Percentiles rank a stretch among this genome's conserved stretches.
phyloP scores from a whole-genome alignment of 495 filamentous ascomycete genomes.

The Penicillium psychrofluorescens region DNA sequence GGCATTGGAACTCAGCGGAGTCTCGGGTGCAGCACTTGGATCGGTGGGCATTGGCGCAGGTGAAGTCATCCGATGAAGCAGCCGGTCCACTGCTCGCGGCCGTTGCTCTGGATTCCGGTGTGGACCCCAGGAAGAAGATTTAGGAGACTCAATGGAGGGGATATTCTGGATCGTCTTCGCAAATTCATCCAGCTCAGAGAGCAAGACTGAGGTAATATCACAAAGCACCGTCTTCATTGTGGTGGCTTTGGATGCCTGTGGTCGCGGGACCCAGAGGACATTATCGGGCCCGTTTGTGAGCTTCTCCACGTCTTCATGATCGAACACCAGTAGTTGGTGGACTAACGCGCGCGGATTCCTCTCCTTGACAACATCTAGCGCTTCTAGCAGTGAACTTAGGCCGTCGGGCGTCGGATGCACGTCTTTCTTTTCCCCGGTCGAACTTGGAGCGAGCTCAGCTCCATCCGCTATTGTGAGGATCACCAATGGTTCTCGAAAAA shows the following conservation, averaged over 20 bases:
- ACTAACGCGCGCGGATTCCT: constrained; percentile 68
- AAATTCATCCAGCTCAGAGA: constrained; percentile 81
- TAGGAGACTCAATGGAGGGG: constrained; percentile 72
- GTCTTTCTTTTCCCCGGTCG: constrained; percentile 21
- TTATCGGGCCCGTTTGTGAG: constrained; percentile 37
- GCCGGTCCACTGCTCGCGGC: constrained; percentile 35
- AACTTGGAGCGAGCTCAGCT: constrained; percentile 40
- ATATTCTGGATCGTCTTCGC: constrained; percentile 79
- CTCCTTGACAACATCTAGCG: constrained; percentile 49
- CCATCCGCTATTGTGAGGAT: constrained; percentile 77
- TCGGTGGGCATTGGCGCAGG: constrained; percentile 53
- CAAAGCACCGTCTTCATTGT: constrained; percentile 94
- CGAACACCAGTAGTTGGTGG: constrained; percentile 73
- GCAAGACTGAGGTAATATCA: constrained; percentile 74
- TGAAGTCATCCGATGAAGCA: constrained; percentile 71
- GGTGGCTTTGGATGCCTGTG: constrained; percentile 64
- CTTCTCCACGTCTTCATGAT: constrained; percentile 44
- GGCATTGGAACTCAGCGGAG: constrained; percentile 40
- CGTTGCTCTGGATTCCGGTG: constrained; percentile 38
- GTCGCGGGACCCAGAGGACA: constrained; percentile 66
- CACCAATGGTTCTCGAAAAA: constrained; percentile 71
- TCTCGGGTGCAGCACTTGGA: constrained; percentile 43
- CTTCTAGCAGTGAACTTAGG: constrained; percentile 59
- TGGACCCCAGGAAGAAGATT: constrained; percentile 39
- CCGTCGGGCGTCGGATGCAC: constrained; percentile 30